Conservation (phyloP, 495 filamentous ascomycete genomes). For the Penicillium bovifimosum region DNA sequence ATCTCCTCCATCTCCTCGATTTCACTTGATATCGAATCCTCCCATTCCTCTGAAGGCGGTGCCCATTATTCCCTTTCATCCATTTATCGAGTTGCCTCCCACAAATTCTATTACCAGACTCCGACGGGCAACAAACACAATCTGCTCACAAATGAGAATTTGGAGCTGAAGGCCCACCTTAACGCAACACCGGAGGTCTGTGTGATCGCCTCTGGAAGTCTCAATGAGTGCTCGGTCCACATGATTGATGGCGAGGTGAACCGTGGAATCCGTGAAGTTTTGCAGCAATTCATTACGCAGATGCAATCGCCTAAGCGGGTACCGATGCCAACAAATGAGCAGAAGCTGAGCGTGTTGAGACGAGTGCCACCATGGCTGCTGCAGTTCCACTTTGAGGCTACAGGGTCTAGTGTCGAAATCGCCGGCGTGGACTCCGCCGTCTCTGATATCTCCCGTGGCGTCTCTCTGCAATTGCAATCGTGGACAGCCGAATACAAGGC, state of each 20-base stretch:
- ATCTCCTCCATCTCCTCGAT: slow-evolving; percentile 92
- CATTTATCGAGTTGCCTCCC: slow-evolving; percentile 74
- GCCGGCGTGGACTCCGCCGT: slow-evolving; percentile 81
- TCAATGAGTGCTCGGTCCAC: slow-evolving; percentile 82
- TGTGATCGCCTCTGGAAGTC: slow-evolving; percentile 69
- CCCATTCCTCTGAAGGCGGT: slow-evolving; percentile 80
- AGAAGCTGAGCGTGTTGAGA: slow-evolving; percentile 64
- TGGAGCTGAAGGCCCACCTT: slow-evolving; percentile 80
- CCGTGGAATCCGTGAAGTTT: slow-evolving; percentile 84
- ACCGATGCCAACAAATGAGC: slow-evolving; percentile 44
- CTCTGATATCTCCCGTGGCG: slow-evolving; percentile 69
- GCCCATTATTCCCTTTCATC: slow-evolving; percentile 80
- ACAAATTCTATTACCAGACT: slow-evolving; percentile 95
- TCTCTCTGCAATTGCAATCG: slow-evolving; percentile 80
- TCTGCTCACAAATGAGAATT: slow-evolving; percentile 73
- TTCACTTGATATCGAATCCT: slow-evolving; percentile 87
- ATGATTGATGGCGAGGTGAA: slow-evolving; percentile 90
- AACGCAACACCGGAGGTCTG: slow-evolving; percentile 81
- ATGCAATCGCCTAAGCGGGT: slow-evolving; percentile 57
- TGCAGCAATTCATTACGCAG: slow-evolving; percentile 66
- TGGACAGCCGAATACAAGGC: slow-evolving; percentile 90
- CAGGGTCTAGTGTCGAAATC: slow-evolving; percentile 83
- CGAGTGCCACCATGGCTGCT: slow-evolving; percentile 77
- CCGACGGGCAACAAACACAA: slow-evolving; percentile 74
- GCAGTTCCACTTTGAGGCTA: slow-evolving; percentile 77